Evolutionary conservation across 2,329 filamentous ascomycete genomes (phyloP).

Genomic region (Teratosphaeria zuluensis): DNA sequence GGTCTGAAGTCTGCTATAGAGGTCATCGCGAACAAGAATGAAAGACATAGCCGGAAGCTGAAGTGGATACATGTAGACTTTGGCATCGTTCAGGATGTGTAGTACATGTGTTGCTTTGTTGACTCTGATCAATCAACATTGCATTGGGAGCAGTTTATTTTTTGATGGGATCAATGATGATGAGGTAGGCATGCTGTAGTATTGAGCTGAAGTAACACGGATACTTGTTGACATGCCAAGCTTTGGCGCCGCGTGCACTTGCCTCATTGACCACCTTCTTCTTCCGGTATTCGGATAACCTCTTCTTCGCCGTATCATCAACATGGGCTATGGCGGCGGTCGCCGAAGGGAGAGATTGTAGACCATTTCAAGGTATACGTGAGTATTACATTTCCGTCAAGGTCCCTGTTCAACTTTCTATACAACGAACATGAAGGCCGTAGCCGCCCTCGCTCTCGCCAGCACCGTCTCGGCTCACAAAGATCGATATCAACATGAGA

Average conservation of each 20-base stretch:
- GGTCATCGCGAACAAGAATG: too few species aligned
- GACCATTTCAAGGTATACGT: neutral
- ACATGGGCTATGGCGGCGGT: neutral
- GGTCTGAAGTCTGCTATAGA: too few species aligned
- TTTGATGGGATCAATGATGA: too few species aligned
- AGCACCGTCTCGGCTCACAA: slow-evolving; percentile 4
- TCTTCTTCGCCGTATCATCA: neutral
- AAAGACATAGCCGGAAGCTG: too few species aligned
- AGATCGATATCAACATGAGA: slow-evolving; percentile 25
- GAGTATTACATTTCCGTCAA: neutral
- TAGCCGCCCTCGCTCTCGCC: slow-evolving; percentile 6
- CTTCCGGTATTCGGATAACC: neutral
- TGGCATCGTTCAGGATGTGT: too few species aligned
- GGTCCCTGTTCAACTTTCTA: too few species aligned
- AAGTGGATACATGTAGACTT: too few species aligned
- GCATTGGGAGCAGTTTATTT: too few species aligned
- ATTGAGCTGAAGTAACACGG: too few species aligned
- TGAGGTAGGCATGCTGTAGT: too few species aligned
- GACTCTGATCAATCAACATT: too few species aligned
- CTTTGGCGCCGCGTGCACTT: neutral
- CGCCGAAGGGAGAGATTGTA: neutral
- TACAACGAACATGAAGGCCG: neutral
- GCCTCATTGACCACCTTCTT: neutral
- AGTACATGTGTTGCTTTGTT: too few species aligned
- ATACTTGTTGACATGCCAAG: neutral